Conservation (phyloP, 176 grass and related monocot species). For the Avena sativa region DNA sequence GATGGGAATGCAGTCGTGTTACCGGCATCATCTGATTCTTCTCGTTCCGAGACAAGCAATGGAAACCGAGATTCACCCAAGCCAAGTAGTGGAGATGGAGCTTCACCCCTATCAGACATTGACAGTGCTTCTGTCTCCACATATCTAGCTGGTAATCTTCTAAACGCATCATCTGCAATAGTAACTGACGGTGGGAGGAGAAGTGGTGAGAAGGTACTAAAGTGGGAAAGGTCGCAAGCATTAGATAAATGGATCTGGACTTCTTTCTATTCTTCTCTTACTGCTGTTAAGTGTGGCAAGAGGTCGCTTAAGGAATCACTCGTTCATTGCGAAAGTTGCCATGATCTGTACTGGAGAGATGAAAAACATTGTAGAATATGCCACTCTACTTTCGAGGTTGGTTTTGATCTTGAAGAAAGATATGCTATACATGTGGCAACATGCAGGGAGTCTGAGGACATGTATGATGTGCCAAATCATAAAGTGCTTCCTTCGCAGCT, state of each 20-base stretch:
- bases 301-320: slow-evolving; percentile 78
- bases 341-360: slow-evolving; percentile 98
- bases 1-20: slow-evolving; percentile 32
- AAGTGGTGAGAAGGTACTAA: slow-evolving; percentile 61
- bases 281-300: slow-evolving; percentile 67
- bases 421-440: slow-evolving; percentile 85
- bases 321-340: slow-evolving; percentile 77
- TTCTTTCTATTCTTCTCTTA: slow-evolving; percentile 72
- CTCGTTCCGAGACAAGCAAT: slow-evolving; percentile 57
- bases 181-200: slow-evolving; percentile 60
- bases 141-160: slow-evolving; percentile 48
- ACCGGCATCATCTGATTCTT: slow-evolving; percentile 50
- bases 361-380: slow-evolving; percentile 99
- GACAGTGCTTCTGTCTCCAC: slow-evolving; percentile 56
- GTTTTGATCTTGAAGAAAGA: slow-evolving; percentile 97
- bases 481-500: slow-evolving; percentile 80
- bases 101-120: slow-evolving; percentile 86
- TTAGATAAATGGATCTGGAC: slow-evolving; percentile 93
- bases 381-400: slow-evolving; percentile 89
- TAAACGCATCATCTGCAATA: slow-evolving; percentile 54
- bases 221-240: slow-evolving; percentile 72
- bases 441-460: slow-evolving; percentile 67
- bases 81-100: slow-evolving; percentile 66
- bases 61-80: slow-evolving; percentile 61
- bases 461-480: slow-evolving; percentile 60